phyloP scores from a whole-genome alignment of 305 asterid species.

The Salvia sclarea region DNA sequence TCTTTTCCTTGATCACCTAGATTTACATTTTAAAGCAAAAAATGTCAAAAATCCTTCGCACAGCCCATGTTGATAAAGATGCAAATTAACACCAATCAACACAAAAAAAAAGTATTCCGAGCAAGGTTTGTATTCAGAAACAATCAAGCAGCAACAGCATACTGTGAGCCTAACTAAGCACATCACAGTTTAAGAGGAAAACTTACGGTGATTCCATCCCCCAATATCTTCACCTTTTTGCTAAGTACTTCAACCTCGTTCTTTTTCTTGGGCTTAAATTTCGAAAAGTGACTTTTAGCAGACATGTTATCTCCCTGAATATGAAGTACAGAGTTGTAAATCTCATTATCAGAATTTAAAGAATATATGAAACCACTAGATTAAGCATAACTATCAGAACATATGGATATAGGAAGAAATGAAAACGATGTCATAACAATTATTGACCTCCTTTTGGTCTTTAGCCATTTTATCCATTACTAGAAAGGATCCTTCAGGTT shows the following conservation, averaged over 20 bases:
- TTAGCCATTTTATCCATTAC: slow-evolving; percentile 44
- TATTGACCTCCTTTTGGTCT: slow-evolving; percentile 63
- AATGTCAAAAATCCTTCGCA: slow-evolving; percentile 23
- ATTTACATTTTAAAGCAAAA: slow-evolving; percentile 33
- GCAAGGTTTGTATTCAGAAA: not conserved
- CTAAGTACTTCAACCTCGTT: slow-evolving; percentile 58
- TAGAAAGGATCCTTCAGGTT: slow-evolving; percentile 49
- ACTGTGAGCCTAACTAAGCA: slow-evolving; percentile 21
- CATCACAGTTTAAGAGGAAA: slow-evolving; percentile 25
- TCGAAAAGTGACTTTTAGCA: slow-evolving; percentile 53
- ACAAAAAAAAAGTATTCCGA: not conserved
- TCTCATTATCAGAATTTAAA: slow-evolving; percentile 16
- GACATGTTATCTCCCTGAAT: slow-evolving; percentile 68
- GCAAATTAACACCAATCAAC: not conserved
- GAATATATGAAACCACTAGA: not conserved
- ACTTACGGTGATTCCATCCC: slow-evolving; percentile 83
- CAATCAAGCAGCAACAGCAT: not conserved
- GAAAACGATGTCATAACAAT: slow-evolving; percentile 3
- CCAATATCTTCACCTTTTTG: slow-evolving; percentile 83
- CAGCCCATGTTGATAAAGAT: slow-evolving; percentile 4
- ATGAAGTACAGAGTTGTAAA: slow-evolving; percentile 28
- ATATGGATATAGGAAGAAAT: not conserved
- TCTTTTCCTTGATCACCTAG: slow-evolving; percentile 88
- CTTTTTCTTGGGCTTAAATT: slow-evolving; percentile 77
- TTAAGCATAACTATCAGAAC: slow-evolving; percentile 1